phyloP scores from a whole-genome alignment of 208 protist species.

The Naegleria gruberi region DNA sequence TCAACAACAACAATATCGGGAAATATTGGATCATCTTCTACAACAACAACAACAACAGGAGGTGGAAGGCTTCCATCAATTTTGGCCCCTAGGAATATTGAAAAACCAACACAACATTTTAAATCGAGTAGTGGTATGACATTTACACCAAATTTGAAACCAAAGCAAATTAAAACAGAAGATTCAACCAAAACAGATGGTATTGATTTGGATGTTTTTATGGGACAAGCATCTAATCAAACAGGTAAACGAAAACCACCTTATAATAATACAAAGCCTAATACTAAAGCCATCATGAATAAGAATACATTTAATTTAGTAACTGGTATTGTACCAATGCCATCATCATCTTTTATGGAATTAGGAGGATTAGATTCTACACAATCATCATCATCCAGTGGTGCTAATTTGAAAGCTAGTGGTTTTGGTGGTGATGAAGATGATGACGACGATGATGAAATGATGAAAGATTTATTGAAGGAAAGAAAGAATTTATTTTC shows the following conservation, averaged over 20 bases:
- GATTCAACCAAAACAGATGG: background rate
- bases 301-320: background rate
- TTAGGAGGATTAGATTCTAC: background rate
- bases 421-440: background rate
- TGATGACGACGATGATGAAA: background rate
- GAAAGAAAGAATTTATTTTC: background rate
- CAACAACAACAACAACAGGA: background rate
- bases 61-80: background rate
- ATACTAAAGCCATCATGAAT: background rate
- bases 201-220: constrained; percentile 3
- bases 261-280: background rate
- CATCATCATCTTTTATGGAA: background rate
- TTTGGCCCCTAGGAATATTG: background rate
- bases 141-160: background rate
- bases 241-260: background rate
- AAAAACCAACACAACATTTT: constrained; percentile 1
- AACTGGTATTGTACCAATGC: background rate
- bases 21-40: no score
- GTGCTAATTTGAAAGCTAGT: background rate
- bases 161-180: background rate
- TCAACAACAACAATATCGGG: background rate
- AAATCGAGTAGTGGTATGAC: background rate
- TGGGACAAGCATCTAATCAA: background rate
- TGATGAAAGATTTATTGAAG: background rate
- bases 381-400: background rate